Base-by-base conservation (phyloP, 371 early-diverging fungal genomes). In the Apophysomyces elegans region DNA sequence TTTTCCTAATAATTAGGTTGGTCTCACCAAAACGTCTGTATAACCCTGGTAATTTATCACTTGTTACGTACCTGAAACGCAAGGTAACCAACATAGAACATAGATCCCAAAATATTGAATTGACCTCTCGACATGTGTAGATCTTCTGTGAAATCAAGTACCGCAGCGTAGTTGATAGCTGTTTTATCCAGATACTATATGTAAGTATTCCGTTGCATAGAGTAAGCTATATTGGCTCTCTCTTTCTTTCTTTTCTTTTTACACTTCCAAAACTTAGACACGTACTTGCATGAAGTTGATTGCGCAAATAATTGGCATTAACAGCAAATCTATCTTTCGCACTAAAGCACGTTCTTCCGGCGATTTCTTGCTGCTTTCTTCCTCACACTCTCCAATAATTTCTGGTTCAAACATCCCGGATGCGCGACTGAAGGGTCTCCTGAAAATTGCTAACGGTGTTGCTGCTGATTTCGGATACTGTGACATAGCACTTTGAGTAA, bases 201-300 rank as follows among this genome's bases (percentile, higher is more conserved):
- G 9, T 26, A 18, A 50, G 13, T 45, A 45, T 13, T 2, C 16
- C 13, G 16, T 45, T 45, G 46, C 12, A 45, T 7, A 13, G 16
- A 45, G 46, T 18, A 12, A 13, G 16, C 13, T 6, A 45, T 1
- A 6, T 45, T 13, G 6, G 8, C 5, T 13, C 16, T 45, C 46
- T n/a, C 16, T 45, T 3, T 26, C 32, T 26, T 3, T 26, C 3
- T 41, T 13, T 11, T 13, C 4, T 4, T 41, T 13, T 41, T 13
- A 41, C 13, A 41, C 8, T 5, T 41, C 41, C 8, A 41, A 41
- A 1, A 41, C 1, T 26, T 13, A 41, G 11, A 8, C 2, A 41
- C 54, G 21, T 26, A 76, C 79, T 68, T 79, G 79, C 60, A 80
- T 62, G 37, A 80, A 72, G 59, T 73, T 72, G 32, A 80, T 72